Evolutionary conservation across 371 early-diverging fungal genomes (phyloP), one percentile per base, ranked within the genome.

Genomic region (Dichotomocladium elegans): DNA sequence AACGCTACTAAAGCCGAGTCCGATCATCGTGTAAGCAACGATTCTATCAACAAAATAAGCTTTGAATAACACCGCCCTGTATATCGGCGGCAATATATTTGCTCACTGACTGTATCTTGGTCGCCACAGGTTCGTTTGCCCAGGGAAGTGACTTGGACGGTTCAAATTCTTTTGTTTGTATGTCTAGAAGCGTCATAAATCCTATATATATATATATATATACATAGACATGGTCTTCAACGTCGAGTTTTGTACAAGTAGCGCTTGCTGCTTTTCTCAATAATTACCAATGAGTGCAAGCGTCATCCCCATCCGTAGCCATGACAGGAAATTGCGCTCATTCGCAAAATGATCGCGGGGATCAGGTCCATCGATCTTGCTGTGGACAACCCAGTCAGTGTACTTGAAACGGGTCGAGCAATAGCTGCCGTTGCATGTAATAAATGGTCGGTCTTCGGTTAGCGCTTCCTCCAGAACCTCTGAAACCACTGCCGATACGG

Each of bases 271-370:
- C n/a, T n/a, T n/a, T n/a, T n/a, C n/a, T n/a, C n/a, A n/a, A n/a
- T 45, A 19, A 4, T 60, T 68, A 70, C 74, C 74, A 10, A 74
- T 61, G 11, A 74, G 33, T 3, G 63, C 26, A 12, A 74, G 37
- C 1, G 67, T 74, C 35, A 64, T 68, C 25, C 74, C 71, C 27
- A 68, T 68, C 19, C 74, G 53, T 64, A 74, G 28, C 72, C 72
- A 72, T 27, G 66, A 60, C 9, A 72, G 41, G 30, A 66, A 52
- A 41, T 68, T 72, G n/a, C 72, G 51, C 28, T 72, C 72, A 57
- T 68, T 68, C 1, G 72, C 66, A 60, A 72, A 61, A 37, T 72
- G 72, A 51, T 72, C 72, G 51, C 72, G 60, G 24, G 72, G 72
- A 56, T 72, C 69, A 49, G 72, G 72, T 5, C 72, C 72, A 34